A percentile compares a stretch with the other conserved stretches of the same genome.
phyloP scores from a whole-genome alignment of 345 rosid species.

The Camelina laxa region DNA sequence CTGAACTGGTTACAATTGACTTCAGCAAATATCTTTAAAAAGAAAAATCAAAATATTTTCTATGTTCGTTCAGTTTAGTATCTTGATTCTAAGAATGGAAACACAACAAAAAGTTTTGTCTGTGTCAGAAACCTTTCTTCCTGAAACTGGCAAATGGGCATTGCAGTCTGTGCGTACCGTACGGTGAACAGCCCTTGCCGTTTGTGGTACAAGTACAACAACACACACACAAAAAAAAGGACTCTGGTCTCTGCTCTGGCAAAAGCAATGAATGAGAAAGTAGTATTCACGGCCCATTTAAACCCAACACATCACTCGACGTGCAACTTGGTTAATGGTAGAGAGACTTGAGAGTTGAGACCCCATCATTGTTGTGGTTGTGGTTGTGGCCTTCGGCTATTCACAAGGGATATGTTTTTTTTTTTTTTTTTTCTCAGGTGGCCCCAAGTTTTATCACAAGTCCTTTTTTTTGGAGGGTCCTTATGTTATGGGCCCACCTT shows the following conservation, averaged over 20 bases:
- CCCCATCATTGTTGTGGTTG: conserved; percentile 4
- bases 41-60: not conserved
- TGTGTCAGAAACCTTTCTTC: conserved; percentile 30
- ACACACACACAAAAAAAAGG: conserved; percentile 32
- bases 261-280: conserved; percentile 22
- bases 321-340: conserved; percentile 27
- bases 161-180: conserved; percentile 30
- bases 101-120: conserved; percentile 30
- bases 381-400: conserved; percentile 13
- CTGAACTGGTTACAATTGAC: not conserved
- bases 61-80: not conserved
- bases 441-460: conserved; percentile 24
- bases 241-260: conserved; percentile 16
- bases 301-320: conserved; percentile 41
- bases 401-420: conserved; percentile 23
- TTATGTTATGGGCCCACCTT: conserved; percentile 23
- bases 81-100: not conserved
- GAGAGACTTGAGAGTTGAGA: not conserved
- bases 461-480: conserved; percentile 29
- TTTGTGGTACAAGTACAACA: conserved; percentile 20
- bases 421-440: not conserved
- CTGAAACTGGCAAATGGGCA: conserved; percentile 29
- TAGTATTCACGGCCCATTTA: conserved; percentile 42
- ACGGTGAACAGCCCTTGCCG: conserved; percentile 39
- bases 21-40: not conserved